These are phyloP conservation scores for Phytophthora europaea DNA, from an alignment of 352 stramenopile species.

Conservation along the genomic window DNA sequence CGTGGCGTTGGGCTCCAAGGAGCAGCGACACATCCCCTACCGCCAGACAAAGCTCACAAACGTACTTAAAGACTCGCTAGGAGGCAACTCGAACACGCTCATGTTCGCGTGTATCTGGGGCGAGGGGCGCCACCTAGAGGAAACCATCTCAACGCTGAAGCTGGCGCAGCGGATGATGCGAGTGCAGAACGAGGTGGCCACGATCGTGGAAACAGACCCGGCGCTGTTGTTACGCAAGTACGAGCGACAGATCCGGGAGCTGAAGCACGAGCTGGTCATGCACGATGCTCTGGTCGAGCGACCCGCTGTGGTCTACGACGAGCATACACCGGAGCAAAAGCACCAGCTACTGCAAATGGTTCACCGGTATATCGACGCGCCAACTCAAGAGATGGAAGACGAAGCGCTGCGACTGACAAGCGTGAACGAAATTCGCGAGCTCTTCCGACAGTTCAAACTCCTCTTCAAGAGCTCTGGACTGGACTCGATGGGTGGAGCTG, in stretches of 20 bases:
- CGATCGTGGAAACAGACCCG: slow-evolving; percentile 91
- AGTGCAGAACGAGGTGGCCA: slow-evolving; percentile 91
- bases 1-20: background rate
- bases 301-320: slow-evolving; percentile 85
- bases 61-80: slow-evolving; percentile 94
- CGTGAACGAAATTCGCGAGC: slow-evolving; percentile 92
- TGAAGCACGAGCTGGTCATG: slow-evolving; percentile 95
- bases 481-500: slow-evolving; percentile 1
- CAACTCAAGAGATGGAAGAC: slow-evolving; percentile 76
- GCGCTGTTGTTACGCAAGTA: slow-evolving; percentile 90
- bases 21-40: slow-evolving; percentile 59
- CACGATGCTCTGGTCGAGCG: slow-evolving; percentile 94
- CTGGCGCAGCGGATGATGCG: slow-evolving; percentile 95
- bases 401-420: slow-evolving; percentile 81
- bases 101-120: slow-evolving; percentile 96
- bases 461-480: slow-evolving; percentile 74
- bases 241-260: slow-evolving; percentile 92
- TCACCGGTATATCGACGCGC: slow-evolving; percentile 79
- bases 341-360: slow-evolving; percentile 77
- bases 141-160: slow-evolving; percentile 95
- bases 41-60: slow-evolving; percentile 96
- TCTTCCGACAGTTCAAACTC: slow-evolving; percentile 94
- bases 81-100: slow-evolving; percentile 96
- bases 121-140: slow-evolving; percentile 92
- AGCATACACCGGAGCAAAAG: slow-evolving; percentile 94